phyloP scores from a whole-genome alignment of 2,329 filamentous ascomycete genomes.

The Fragosphaeria purpurea region DNA sequence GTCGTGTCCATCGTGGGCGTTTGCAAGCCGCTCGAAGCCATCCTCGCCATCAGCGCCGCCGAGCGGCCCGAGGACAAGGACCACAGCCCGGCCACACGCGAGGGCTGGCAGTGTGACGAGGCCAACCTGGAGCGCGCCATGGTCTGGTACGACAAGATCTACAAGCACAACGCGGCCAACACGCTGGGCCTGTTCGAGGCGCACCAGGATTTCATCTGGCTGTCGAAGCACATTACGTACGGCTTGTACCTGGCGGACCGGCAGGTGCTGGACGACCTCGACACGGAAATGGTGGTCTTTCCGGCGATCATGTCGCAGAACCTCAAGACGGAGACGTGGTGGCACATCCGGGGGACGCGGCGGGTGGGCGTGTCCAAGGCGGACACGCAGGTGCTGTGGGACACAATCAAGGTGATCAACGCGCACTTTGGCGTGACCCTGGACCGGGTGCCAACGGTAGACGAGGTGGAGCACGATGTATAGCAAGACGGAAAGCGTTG shows the following conservation, averaged over 20 bases:
- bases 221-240: slow-evolving; percentile 46
- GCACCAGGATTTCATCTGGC: slow-evolving; percentile 35
- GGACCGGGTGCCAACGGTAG: slow-evolving; percentile 18
- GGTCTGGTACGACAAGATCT: slow-evolving; percentile 47
- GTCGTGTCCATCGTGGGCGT: slow-evolving; percentile 48
- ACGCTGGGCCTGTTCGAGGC: slow-evolving; percentile 25
- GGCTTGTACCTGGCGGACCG: slow-evolving; percentile 48
- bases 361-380: slow-evolving; percentile 35
- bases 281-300: slow-evolving; percentile 45
- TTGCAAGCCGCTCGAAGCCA: slow-evolving; percentile 51
- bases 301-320: slow-evolving; percentile 50
- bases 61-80: slow-evolving; percentile 48
- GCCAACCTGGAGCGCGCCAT: slow-evolving; percentile 42
- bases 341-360: slow-evolving; percentile 42
- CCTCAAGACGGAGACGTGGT: slow-evolving; percentile 38
- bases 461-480: slow-evolving; percentile 20
- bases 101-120: slow-evolving; percentile 48
- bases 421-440: slow-evolving; percentile 15
- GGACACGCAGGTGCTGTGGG: slow-evolving; percentile 28
- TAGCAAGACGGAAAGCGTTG: background rate
- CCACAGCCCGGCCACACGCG: slow-evolving; percentile 36
- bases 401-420: slow-evolving; percentile 15
- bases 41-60: slow-evolving; percentile 42
- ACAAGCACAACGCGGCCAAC: slow-evolving; percentile 35
- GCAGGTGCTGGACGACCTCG: slow-evolving; percentile 40